Evolutionary conservation across 495 filamentous ascomycete species (phyloP).

Genomic region (Terfezia boudieri): DNA sequence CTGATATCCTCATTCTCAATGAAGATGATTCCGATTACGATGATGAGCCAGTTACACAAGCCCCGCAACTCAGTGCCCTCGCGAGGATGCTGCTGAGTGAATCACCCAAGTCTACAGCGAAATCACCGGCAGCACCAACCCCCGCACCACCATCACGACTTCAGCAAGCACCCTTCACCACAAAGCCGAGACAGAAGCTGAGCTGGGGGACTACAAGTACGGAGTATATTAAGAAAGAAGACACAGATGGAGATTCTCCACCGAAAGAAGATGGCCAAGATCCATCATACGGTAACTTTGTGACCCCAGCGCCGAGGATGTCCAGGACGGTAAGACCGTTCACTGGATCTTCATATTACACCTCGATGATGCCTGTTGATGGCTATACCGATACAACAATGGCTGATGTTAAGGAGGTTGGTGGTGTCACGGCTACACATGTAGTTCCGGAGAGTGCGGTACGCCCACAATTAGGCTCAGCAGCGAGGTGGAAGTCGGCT

Average conservation of each 20-base stretch:
- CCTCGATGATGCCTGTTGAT: neutral
- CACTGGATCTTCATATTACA: neutral
- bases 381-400: neutral
- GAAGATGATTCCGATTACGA: slow-evolving; percentile 11
- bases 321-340: neutral
- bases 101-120: slow-evolving; percentile 6
- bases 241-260: neutral
- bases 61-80: slow-evolving; percentile 16
- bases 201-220: neutral
- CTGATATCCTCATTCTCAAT: slow-evolving; percentile 9
- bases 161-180: neutral
- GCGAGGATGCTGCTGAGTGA: slow-evolving; percentile 17
- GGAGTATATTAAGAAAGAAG: neutral
- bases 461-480: slow-evolving; percentile 5
- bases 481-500: slow-evolving; percentile 14
- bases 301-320: neutral
- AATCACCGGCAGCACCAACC: neutral
- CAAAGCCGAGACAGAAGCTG: neutral
- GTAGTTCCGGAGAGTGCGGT: neutral
- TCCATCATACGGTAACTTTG: neutral
- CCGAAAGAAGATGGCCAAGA: neutral
- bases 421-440: neutral
- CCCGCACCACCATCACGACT: too few species aligned
- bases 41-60: slow-evolving; percentile 4
- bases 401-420: neutral